phyloP scores from a whole-genome alignment of 768 basidiomycete genomes.

The Sporobolomyces roseus region DNA sequence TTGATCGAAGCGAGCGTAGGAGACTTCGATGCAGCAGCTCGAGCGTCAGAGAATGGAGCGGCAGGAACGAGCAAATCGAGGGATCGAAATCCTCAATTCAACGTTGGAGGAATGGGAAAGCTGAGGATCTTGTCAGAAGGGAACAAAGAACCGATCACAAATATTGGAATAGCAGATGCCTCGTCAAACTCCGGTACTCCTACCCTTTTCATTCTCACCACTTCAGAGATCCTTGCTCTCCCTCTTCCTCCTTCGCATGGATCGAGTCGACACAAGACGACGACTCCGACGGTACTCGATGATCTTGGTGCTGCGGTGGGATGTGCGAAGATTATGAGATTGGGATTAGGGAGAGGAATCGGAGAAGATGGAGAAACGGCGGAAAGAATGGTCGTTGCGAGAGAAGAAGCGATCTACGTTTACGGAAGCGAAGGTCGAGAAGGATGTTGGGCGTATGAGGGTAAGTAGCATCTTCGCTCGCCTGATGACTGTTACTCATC shows the following conservation, averaged over 20 bases:
- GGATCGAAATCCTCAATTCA: slow-evolving; percentile 3
- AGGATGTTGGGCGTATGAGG: slow-evolving; percentile 86
- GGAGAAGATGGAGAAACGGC: slow-evolving; percentile 10
- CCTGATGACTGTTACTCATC: too few relatives aligned
- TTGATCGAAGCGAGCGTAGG: slow-evolving; percentile 65
- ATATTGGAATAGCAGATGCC: slow-evolving; percentile 78
- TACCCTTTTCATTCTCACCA: slow-evolving; percentile 80
- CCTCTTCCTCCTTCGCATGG: slow-evolving; percentile 7
- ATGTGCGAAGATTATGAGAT: slow-evolving; percentile 76
- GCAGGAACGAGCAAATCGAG: background rate
- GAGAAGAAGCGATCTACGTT: slow-evolving; percentile 86
- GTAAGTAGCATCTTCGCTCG: too few relatives aligned
- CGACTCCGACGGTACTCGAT: slow-evolving; percentile 67
- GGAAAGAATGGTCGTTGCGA: slow-evolving; percentile 65
- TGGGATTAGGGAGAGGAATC: slow-evolving; percentile 48
- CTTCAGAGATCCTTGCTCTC: slow-evolving; percentile 64
- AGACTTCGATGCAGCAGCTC: slow-evolving; percentile 17
- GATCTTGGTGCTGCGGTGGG: slow-evolving; percentile 80
- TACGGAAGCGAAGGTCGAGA: slow-evolving; percentile 77
- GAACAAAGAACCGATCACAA: slow-evolving; percentile 84
- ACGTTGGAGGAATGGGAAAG: slow-evolving; percentile 65
- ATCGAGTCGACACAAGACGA: slow-evolving; percentile 60
- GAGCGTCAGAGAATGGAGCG: slow-evolving; percentile 16
- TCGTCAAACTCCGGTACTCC: slow-evolving; percentile 44
- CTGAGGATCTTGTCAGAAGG: slow-evolving; percentile 73